Conservation (phyloP, 345 rosid genomes). For the Aquilaria malaccensis region DNA sequence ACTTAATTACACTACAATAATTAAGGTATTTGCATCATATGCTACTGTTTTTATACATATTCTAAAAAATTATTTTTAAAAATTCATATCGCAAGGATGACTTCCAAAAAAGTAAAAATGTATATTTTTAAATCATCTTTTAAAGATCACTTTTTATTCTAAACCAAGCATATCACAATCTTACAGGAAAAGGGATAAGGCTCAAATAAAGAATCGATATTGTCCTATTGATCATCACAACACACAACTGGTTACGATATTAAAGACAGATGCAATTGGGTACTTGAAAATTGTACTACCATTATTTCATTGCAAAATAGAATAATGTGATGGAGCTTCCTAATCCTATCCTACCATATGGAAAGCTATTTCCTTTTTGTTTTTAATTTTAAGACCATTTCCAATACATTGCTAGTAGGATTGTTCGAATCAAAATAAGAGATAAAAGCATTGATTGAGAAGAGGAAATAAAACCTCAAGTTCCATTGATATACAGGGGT, state of each 20-base stretch:
- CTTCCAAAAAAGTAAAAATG: too few relatives aligned
- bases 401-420: too few relatives aligned
- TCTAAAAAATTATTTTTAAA: too few relatives aligned
- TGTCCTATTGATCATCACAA: background rate
- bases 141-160: too few relatives aligned
- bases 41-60: too few relatives aligned
- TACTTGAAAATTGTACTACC: slow-evolving; percentile 6
- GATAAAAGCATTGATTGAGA: background rate
- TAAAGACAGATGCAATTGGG: slow-evolving; percentile 6
- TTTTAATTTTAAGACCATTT: too few relatives aligned
- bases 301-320: slow-evolving; percentile 13
- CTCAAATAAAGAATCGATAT: background rate
- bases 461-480: slow-evolving; percentile 5
- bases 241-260: background rate
- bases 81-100: too few relatives aligned
- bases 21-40: too few relatives aligned
- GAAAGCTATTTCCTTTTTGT: background rate
- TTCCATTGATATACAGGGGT: slow-evolving; percentile 30
- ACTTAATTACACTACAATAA: too few relatives aligned
- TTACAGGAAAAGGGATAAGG: background rate
- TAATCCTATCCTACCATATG: background rate
- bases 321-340: background rate
- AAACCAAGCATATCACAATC: too few relatives aligned
- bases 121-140: too few relatives aligned
- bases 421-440: background rate